A percentile compares a stretch with the other conserved stretches of the same genome.
Evolutionary conservation across 75 land plant genomes (phyloP).

Genomic region (Pinus albicaulis): DNA sequence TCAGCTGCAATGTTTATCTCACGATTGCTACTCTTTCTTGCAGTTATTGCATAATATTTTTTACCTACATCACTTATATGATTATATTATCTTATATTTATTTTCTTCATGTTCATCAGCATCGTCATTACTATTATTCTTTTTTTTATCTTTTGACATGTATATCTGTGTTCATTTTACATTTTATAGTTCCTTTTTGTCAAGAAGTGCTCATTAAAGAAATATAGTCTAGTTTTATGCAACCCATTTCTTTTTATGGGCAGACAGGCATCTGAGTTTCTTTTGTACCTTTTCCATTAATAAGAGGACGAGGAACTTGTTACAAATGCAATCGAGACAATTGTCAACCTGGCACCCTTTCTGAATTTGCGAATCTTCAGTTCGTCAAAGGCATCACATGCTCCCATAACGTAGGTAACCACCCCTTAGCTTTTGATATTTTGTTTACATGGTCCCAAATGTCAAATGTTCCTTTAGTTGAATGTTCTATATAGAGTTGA

Average conservation of each 20-base stretch:
- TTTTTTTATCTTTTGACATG: background rate
- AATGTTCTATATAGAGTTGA: background rate
- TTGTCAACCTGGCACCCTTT: constrained; percentile 82
- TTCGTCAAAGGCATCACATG: constrained; percentile 66
- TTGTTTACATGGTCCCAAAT: constrained; percentile 2
- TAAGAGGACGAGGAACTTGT: constrained; percentile 98
- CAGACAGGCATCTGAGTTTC: constrained; percentile 3
- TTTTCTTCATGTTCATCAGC: background rate
- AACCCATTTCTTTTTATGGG: background rate
- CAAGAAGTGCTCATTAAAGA: constrained; percentile 7
- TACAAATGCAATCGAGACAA: constrained; percentile 92
- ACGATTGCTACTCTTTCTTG: background rate
- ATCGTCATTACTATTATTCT: background rate
- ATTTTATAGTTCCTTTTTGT: background rate
- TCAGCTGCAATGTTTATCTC: background rate
- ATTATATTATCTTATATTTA: too few relatives aligned
- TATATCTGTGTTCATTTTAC: background rate
- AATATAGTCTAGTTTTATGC: background rate
- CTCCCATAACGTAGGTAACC: constrained; percentile 57
- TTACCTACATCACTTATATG: too few relatives aligned
- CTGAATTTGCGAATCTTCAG: constrained; percentile 82
- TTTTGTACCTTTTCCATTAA: constrained; percentile 1
- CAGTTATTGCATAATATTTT: background rate
- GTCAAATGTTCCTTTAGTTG: background rate
- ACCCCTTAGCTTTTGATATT: background rate